Evolutionary conservation across 306 rosid species (phyloP).

Genomic region (Argentina anserina): DNA sequence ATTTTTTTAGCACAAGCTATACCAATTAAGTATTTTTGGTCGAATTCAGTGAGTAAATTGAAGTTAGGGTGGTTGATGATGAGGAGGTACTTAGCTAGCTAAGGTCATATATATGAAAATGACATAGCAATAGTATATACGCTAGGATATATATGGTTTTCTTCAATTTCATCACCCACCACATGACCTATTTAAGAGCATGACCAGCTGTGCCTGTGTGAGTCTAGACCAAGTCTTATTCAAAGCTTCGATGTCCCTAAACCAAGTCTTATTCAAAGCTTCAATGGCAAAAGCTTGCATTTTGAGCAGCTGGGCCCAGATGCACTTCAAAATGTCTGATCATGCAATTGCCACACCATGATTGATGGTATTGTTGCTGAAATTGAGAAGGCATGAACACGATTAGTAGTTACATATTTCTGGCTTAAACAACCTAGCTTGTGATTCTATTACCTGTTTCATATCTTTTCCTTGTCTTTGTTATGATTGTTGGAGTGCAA

Average conservation of each 20-base stretch:
- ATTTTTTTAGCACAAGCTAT: not conserved
- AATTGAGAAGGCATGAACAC: not conserved
- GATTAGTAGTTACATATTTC: not conserved
- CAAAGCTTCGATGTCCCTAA: not conserved
- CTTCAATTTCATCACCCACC: conserved; percentile 10
- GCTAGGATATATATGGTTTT: not conserved
- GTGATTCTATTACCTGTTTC: not conserved
- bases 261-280: not conserved
- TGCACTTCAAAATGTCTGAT: not conserved
- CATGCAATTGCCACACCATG: not conserved
- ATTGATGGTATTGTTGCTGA: not conserved
- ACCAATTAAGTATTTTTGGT: not conserved
- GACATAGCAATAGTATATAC: not conserved
- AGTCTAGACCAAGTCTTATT: not conserved
- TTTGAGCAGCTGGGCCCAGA: not conserved
- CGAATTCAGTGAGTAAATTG: not conserved
- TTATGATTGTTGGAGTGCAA: not conserved
- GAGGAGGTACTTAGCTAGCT: not conserved
- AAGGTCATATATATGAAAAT: not conserved
- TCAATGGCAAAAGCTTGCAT: not conserved
- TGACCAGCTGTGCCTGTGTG: not conserved
- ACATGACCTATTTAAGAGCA: conserved; percentile 7
- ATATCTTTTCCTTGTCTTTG: not conserved
- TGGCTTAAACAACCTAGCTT: not conserved
- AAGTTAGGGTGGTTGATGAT: not conserved